A percentile compares a stretch with the other conserved stretches of the same genome.
Conservation (phyloP, 371 early-diverging fungal genomes). For the Rhizopus microsporus region DNA sequence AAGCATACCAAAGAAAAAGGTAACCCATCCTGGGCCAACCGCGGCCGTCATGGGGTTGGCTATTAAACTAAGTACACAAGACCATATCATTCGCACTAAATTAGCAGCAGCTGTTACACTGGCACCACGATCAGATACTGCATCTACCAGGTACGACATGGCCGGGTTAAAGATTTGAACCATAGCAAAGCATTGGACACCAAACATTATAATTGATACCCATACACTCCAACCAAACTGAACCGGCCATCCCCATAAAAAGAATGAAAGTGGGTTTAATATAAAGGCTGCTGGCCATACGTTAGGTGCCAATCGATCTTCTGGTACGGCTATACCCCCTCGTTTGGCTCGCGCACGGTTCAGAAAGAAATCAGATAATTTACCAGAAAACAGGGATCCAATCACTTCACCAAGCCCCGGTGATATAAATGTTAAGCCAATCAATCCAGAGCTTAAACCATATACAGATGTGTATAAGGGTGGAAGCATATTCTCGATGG, state of each 20-base stretch:
- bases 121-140: slow-evolving; percentile 60
- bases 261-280: slow-evolving; percentile 54
- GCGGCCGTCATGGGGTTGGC: slow-evolving; percentile 52
- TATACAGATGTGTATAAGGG: slow-evolving; percentile 35
- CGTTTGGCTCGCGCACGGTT: slow-evolving; percentile 46
- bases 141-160: slow-evolving; percentile 57
- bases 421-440: slow-evolving; percentile 46
- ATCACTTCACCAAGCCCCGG: slow-evolving; percentile 58
- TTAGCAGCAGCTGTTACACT: slow-evolving; percentile 63
- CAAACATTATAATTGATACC: slow-evolving; percentile 58
- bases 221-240: slow-evolving; percentile 52
- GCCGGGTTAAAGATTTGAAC: slow-evolving; percentile 54
- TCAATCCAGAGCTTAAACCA: slow-evolving; percentile 34
- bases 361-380: slow-evolving; percentile 52
- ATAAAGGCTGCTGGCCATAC: slow-evolving; percentile 60
- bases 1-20: slow-evolving; percentile 47
- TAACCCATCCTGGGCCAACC: slow-evolving; percentile 44
- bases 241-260: slow-evolving; percentile 63
- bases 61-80: slow-evolving; percentile 56
- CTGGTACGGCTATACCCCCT: slow-evolving; percentile 51
- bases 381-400: slow-evolving; percentile 56
- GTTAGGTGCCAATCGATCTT: slow-evolving; percentile 56
- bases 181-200: slow-evolving; percentile 63
- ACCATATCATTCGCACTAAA: slow-evolving; percentile 56
- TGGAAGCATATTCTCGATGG: slow-evolving; percentile 53